These are phyloP conservation scores for Kodamaea anthophila DNA, from an alignment of 1,139 yeast genomes.

Conservation along the genomic window DNA sequence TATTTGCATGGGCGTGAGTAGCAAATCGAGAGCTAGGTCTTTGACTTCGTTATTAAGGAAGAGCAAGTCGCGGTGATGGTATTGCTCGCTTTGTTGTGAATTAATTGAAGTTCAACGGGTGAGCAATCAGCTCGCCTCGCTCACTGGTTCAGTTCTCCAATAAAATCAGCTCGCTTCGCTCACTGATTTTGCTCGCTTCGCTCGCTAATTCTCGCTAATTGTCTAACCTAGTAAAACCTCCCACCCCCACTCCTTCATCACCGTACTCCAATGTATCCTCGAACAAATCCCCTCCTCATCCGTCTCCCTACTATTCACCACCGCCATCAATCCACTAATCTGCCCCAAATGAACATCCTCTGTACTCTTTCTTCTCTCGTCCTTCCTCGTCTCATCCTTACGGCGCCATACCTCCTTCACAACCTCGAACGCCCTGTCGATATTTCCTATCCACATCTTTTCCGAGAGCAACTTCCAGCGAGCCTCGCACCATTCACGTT, in stretches of 20 bases:
- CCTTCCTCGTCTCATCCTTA: constrained; percentile 37
- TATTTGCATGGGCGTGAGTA: too few relatives aligned
- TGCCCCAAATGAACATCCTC: constrained; percentile 29
- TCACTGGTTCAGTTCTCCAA: too few relatives aligned
- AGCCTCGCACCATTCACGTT: constrained; percentile 55
- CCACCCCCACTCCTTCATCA: constrained; percentile 75
- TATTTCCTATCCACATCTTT: constrained; percentile 58
- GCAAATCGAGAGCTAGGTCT: too few relatives aligned
- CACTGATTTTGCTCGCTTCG: too few relatives aligned
- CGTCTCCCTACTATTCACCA: constrained; percentile 24
- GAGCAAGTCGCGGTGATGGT: too few relatives aligned
- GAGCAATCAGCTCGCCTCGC: too few relatives aligned
- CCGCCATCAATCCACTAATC: constrained; percentile 40
- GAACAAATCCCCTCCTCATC: constrained; percentile 37
- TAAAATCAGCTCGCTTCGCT: too few relatives aligned
- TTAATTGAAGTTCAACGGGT: too few relatives aligned
- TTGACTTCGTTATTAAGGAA: too few relatives aligned
- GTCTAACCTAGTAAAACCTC: constrained; percentile 47
- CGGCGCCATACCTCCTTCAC: constrained; percentile 66
- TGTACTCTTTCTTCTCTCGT: constrained; percentile 10
- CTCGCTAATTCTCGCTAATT: too few relatives aligned
- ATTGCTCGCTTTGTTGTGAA: too few relatives aligned
- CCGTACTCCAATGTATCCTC: constrained; percentile 60
- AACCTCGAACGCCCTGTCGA: constrained; percentile 61
- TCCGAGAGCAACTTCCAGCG: constrained; percentile 52